Conservation (phyloP, 164 flowering plant genomes). For the Macadamia integrifolia region DNA sequence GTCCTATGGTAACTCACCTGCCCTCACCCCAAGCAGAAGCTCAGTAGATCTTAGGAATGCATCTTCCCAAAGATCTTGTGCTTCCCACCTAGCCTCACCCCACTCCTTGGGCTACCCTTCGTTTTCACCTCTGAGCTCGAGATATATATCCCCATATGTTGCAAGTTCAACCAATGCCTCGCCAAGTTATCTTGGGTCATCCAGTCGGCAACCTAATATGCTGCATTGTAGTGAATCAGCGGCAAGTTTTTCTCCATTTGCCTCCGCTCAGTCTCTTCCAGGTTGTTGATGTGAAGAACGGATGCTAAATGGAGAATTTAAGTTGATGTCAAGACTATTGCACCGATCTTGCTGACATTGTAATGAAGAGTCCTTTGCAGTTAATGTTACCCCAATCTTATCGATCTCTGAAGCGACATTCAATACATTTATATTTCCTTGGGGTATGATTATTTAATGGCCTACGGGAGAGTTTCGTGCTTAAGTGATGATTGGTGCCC, state of each 20-base stretch:
- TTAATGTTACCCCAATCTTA: too few relatives aligned
- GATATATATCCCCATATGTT: conserved; percentile 57
- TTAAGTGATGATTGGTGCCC: too few relatives aligned
- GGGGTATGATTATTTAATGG: too few relatives aligned
- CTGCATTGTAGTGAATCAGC: conserved; percentile 72
- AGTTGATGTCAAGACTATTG: too few relatives aligned
- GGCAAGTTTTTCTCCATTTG: conserved; percentile 69
- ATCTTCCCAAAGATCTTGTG: conserved; percentile 64
- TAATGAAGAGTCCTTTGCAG: too few relatives aligned
- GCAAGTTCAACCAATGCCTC: conserved; percentile 77
- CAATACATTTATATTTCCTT: too few relatives aligned
- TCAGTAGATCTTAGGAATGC: conserved; percentile 61
- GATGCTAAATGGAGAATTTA: background rate
- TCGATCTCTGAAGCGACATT: too few relatives aligned
- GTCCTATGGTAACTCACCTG: conserved; percentile 54
- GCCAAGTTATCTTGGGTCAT: conserved; percentile 57
- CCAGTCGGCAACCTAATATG: conserved; percentile 48
- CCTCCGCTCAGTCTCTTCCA: conserved; percentile 88
- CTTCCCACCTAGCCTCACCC: conserved; percentile 50
- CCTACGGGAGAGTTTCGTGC: too few relatives aligned
- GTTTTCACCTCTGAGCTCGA: conserved; percentile 57
- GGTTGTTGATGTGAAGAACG: conserved; percentile 44
- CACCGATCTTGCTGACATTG: too few relatives aligned
- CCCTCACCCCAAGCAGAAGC: conserved; percentile 53
- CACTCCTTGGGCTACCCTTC: conserved; percentile 72